Conservation (phyloP, 164 flowering plant genomes). For the Magnolia sinica region DNA sequence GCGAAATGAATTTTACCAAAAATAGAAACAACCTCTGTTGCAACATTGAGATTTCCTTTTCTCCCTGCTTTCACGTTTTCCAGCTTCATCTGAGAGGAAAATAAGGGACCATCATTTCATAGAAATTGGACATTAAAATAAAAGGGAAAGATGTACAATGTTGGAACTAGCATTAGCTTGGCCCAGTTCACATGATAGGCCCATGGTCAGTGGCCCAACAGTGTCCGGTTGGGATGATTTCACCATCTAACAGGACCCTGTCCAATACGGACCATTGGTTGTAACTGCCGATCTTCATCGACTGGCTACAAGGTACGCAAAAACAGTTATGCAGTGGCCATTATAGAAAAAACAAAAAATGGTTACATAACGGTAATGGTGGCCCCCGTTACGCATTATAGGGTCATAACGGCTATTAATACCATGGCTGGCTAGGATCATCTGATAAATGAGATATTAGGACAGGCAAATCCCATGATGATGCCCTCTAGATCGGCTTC, state of each 20-base stretch:
- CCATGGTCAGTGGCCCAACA: not conserved
- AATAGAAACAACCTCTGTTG: conserved; percentile 69
- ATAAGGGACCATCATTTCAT: not conserved
- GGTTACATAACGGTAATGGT: no score
- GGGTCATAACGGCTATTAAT: not conserved
- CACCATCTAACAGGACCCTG: not conserved
- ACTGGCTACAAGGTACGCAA: no score
- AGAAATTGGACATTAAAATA: not conserved
- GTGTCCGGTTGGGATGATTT: not conserved
- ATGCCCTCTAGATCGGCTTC: no score
- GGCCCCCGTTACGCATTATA: no score
- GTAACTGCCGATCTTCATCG: not conserved
- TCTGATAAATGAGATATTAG: no score
- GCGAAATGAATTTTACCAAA: not conserved
- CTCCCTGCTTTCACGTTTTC: conserved; percentile 91
- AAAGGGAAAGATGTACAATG: not conserved
- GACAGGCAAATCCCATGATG: no score
- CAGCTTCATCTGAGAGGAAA: conserved; percentile 72
- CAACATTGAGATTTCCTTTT: conserved; percentile 90
- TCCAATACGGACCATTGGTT: not conserved
- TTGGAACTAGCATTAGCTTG: not conserved
- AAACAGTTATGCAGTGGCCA: no score
- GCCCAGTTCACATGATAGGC: not conserved
- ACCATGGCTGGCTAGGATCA: not conserved
- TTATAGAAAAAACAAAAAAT: no score